Conservation (phyloP, 495 filamentous ascomycete species). For the Mytilinidion resinicola region DNA sequence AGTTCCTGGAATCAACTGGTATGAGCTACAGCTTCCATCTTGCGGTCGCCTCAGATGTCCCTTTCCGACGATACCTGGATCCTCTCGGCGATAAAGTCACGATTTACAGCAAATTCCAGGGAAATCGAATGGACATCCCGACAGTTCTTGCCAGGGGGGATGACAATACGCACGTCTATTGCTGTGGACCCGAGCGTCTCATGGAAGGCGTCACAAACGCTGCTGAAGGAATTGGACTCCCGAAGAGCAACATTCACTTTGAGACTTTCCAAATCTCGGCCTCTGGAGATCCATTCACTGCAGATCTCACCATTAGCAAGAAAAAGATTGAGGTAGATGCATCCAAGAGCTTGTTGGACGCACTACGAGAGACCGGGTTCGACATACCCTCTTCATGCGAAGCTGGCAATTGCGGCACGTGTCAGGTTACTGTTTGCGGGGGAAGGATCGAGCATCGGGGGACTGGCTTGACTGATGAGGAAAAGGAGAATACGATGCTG, state of each 20-base stretch:
- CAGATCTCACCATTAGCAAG: constrained; percentile 35
- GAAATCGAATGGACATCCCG: constrained; percentile 43
- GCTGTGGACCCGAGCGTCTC: constrained; percentile 49
- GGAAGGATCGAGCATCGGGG: constrained; percentile 52
- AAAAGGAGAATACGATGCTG: constrained; percentile 42
- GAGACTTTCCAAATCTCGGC: constrained; percentile 50
- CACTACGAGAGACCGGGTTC: constrained; percentile 40
- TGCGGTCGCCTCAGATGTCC: constrained; percentile 17
- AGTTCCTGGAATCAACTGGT: not conserved
- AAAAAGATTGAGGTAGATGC: constrained; percentile 34
- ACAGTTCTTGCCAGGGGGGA: constrained; percentile 35
- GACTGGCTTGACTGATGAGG: constrained; percentile 39
- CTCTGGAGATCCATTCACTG: constrained; percentile 51
- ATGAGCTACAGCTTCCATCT: constrained; percentile 39
- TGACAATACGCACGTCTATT: constrained; percentile 49
- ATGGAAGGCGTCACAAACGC: constrained; percentile 42
- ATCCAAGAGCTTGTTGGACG: constrained; percentile 39
- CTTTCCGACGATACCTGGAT: constrained; percentile 21
- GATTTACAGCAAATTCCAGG: constrained; percentile 44
- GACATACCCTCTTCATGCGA: constrained; percentile 48
- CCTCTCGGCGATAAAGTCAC: constrained; percentile 31
- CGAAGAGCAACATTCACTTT: constrained; percentile 46
- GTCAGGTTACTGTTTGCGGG: constrained; percentile 42
- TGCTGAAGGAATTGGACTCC: constrained; percentile 36
- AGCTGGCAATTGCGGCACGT: constrained; percentile 57